These are phyloP conservation scores for Blastobotrys muscicola DNA, from an alignment of 805 yeast genomes.

Conservation along the genomic window DNA sequence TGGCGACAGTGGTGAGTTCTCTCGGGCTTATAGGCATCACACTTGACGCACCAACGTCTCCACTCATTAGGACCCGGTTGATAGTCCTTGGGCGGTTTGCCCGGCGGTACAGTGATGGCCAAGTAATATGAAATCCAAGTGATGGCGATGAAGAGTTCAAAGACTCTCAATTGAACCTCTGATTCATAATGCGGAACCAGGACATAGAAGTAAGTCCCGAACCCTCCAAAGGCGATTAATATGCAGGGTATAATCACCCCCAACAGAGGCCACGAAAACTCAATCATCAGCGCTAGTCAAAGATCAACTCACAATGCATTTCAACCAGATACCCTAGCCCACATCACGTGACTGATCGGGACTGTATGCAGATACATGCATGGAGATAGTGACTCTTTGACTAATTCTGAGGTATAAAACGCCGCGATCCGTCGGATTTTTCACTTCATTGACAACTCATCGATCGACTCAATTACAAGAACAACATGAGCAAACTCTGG, in stretches of 20 bases:
- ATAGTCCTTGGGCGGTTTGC: conserved; percentile 48
- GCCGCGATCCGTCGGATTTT: no score
- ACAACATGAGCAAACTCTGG: conserved; percentile 62
- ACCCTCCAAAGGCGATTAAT: conserved; percentile 50
- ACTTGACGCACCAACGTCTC: conserved; percentile 66
- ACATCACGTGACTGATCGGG: no score
- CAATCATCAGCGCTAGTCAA: conserved; percentile 10
- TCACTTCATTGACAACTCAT: no score
- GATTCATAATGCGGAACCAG: conserved; percentile 36
- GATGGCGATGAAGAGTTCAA: conserved; percentile 40
- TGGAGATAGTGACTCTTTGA: background rate
- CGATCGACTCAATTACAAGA: no score
- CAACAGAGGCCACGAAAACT: conserved; percentile 21
- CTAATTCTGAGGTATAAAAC: background rate
- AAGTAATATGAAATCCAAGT: conserved; percentile 66
- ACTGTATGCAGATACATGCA: no score
- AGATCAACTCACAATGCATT: background rate
- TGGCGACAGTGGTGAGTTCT: conserved; percentile 79
- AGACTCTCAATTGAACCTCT: conserved; percentile 33
- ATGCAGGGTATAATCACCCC: conserved; percentile 45
- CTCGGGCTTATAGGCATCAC: conserved; percentile 67
- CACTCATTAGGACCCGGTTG: conserved; percentile 40
- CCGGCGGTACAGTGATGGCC: conserved; percentile 63
- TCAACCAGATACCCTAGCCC: background rate
- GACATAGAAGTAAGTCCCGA: conserved; percentile 51